These are phyloP conservation scores for Coemansia sp. DNA, from an alignment of 192 early-diverging fungal genomes.

Conservation along the genomic window DNA sequence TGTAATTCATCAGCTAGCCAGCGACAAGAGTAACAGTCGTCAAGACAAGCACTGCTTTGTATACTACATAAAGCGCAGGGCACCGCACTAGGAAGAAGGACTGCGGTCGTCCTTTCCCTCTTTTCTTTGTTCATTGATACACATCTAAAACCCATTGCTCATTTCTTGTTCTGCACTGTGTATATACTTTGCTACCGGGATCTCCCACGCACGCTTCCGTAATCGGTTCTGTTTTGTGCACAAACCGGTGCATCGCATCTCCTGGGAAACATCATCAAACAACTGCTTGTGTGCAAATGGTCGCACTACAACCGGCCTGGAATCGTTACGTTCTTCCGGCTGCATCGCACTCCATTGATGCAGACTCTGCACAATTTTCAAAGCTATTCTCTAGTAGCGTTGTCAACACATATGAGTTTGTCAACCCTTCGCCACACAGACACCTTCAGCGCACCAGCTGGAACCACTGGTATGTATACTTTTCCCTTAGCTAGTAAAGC, in stretches of 20 bases:
- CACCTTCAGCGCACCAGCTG: constrained; percentile 83
- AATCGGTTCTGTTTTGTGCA: not conserved
- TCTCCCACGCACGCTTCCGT: constrained; percentile 10
- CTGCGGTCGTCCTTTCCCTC: not conserved
- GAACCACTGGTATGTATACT: constrained; percentile 77
- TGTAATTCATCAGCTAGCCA: not conserved
- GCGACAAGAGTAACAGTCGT: too few relatives aligned
- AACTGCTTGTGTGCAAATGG: constrained; percentile 34
- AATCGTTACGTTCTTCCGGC: constrained; percentile 36
- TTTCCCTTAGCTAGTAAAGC: too few relatives aligned
- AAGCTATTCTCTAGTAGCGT: constrained; percentile 38
- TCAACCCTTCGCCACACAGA: constrained; percentile 65
- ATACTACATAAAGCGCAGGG: not conserved
- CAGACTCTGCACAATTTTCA: constrained; percentile 3
- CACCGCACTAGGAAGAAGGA: not conserved
- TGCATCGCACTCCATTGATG: not conserved
- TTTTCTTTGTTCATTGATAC: constrained; percentile 9
- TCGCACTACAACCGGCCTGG: constrained; percentile 24
- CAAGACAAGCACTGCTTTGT: not conserved
- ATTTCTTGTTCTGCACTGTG: not conserved
- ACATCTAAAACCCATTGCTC: not conserved
- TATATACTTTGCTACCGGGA: constrained; percentile 5
- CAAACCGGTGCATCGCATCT: not conserved
- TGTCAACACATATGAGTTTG: constrained; percentile 59
- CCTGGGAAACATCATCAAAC: constrained; percentile 1